Conservation (phyloP, 176 grass and related monocot species). For the Pharus latifolius region DNA sequence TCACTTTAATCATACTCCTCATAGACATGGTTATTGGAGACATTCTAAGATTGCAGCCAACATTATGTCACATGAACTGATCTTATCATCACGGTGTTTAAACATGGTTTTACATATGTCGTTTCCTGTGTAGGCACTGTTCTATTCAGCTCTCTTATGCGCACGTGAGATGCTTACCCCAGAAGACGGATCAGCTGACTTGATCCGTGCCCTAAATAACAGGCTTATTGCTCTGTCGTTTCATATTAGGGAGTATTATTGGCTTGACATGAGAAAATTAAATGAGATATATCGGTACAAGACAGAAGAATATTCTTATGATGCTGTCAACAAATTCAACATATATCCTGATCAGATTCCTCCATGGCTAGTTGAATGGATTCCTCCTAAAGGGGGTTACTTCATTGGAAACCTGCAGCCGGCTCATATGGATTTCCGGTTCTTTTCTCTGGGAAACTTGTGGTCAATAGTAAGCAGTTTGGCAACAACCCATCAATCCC, state of each 20-base stretch:
- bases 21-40: not conserved
- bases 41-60: not conserved
- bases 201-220: slow-evolving; percentile 81
- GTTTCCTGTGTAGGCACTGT: slow-evolving; percentile 52
- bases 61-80: not conserved
- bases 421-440: slow-evolving; percentile 88
- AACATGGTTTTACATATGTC: not conserved
- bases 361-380: slow-evolving; percentile 86
- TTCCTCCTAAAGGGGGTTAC: slow-evolving; percentile 74
- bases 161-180: slow-evolving; percentile 75
- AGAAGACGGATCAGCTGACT: slow-evolving; percentile 70
- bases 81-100: not conserved
- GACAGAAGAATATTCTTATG: slow-evolving; percentile 84
- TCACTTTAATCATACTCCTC: not conserved
- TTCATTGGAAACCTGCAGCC: slow-evolving; percentile 89
- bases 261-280: slow-evolving; percentile 75
- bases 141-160: slow-evolving; percentile 70
- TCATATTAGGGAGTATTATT: slow-evolving; percentile 89
- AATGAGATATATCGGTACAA: slow-evolving; percentile 90
- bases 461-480: slow-evolving; percentile 81
- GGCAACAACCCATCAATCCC: slow-evolving; percentile 53
- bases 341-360: slow-evolving; percentile 88
- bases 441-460: slow-evolving; percentile 82
- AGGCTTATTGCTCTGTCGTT: slow-evolving; percentile 82
- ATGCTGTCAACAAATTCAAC: slow-evolving; percentile 87